These are phyloP conservation scores for Persicaria tinctoria DNA, from an alignment of 148 eudicot species.

Conservation along the genomic window DNA sequence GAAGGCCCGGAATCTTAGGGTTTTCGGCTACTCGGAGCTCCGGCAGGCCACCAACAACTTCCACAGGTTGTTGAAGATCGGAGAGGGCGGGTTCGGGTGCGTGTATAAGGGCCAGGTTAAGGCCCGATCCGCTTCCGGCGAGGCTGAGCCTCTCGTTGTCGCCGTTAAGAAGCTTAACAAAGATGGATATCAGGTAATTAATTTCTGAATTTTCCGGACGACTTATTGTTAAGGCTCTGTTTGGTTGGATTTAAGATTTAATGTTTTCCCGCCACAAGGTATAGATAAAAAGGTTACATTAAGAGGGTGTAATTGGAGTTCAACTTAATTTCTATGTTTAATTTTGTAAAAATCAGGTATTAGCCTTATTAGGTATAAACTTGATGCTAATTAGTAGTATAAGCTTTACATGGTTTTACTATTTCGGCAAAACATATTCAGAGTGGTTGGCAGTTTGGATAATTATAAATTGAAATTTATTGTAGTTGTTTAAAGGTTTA, in stretches of 20 bases:
- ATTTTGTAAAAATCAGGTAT: too few relatives aligned
- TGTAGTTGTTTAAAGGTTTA: too few relatives aligned
- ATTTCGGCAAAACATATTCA: too few relatives aligned
- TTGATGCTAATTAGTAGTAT: too few relatives aligned
- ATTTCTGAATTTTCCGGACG: background rate
- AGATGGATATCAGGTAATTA: conserved; percentile 68
- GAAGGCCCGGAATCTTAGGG: conserved; percentile 57
- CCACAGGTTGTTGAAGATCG: conserved; percentile 59
- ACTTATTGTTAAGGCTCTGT: background rate
- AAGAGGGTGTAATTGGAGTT: too few relatives aligned
- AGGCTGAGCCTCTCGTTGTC: conserved; percentile 22
- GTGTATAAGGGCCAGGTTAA: conserved; percentile 66
- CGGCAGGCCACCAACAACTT: conserved; percentile 55
- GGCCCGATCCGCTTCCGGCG: conserved; percentile 22
- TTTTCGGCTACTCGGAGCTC: conserved; percentile 51
- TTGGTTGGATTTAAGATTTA: background rate
- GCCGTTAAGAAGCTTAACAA: conserved; percentile 73
- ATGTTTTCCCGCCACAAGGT: background rate
- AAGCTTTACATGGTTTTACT: too few relatives aligned
- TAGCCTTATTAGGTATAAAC: too few relatives aligned
- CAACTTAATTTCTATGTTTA: too few relatives aligned
- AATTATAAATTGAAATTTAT: too few relatives aligned
- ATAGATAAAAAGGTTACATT: background rate
- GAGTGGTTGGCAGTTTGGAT: too few relatives aligned
- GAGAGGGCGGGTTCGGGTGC: conserved; percentile 89